phyloP scores from a whole-genome alignment of 2,329 filamentous ascomycete species.

The Colletotrichum sp. region DNA sequence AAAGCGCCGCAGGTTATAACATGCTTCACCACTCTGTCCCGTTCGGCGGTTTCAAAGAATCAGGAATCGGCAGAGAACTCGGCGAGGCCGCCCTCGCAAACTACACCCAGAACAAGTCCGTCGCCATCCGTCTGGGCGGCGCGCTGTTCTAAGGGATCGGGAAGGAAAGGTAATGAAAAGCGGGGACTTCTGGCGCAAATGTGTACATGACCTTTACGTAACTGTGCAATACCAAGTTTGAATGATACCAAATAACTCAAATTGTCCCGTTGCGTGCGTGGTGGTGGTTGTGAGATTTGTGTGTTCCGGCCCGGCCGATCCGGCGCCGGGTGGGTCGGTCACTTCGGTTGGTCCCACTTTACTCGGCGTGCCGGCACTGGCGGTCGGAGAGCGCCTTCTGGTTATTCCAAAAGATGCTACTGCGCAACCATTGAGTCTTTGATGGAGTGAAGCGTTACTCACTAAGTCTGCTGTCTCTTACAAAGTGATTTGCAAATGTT shows the following conservation, averaged over 20 bases:
- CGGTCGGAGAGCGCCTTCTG: neutral
- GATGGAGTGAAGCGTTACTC: no score
- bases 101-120: constrained; percentile 74
- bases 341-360: neutral
- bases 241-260: constrained; percentile 14
- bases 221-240: constrained; percentile 13
- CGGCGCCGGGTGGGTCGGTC: neutral
- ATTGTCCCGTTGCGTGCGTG: neutral
- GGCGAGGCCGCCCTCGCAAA: constrained; percentile 71
- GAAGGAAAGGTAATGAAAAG: constrained; percentile 10
- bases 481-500: no score
- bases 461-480: no score
- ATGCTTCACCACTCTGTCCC: constrained; percentile 68
- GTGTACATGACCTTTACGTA: constrained; percentile 21
- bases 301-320: neutral
- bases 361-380: neutral
- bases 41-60: constrained; percentile 82
- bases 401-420: no score
- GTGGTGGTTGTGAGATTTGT: neutral
- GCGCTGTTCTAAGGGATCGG: constrained; percentile 40
- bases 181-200: constrained; percentile 14
- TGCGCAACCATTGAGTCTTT: no score
- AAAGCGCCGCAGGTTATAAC: constrained; percentile 60
- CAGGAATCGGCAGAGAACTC: constrained; percentile 78
- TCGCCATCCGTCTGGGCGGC: constrained; percentile 59